phyloP scores from a whole-genome alignment of 805 yeast species.

The Cyberlindnera americana region DNA sequence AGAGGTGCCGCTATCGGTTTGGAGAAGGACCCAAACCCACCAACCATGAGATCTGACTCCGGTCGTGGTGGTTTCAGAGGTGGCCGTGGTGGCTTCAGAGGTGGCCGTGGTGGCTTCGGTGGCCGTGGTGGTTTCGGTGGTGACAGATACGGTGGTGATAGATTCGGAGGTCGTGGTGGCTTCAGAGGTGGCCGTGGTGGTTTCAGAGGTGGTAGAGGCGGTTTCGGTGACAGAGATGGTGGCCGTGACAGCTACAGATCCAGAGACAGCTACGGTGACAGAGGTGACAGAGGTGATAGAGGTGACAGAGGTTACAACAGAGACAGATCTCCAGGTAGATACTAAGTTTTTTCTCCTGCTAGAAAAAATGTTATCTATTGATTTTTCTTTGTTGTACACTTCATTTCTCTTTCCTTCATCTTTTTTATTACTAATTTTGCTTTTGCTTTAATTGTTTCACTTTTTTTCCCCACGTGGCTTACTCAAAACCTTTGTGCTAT shows the following conservation, averaged over 20 bases:
- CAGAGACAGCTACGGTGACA: conserved; percentile 37
- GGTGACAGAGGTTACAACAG: conserved; percentile 46
- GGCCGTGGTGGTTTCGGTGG: conserved; percentile 37
- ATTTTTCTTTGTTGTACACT: not conserved
- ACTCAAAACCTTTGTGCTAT: no score
- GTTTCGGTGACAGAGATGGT: conserved; percentile 46
- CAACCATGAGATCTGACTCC: conserved; percentile 46
- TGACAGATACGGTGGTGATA: no score
- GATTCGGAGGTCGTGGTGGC: conserved; percentile 28
- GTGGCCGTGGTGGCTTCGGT: conserved; percentile 39
- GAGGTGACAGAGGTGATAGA: conserved; percentile 37
- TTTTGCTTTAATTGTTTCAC: not conserved
- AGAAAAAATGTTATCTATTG: not conserved
- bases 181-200: conserved; percentile 45
- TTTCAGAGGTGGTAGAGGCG: conserved; percentile 25
- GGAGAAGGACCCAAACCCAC: conserved; percentile 69
- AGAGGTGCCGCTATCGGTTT: conserved; percentile 67
- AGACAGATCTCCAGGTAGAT: conserved; percentile 78
- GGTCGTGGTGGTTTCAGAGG: conserved; percentile 39
- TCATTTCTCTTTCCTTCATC: not conserved
- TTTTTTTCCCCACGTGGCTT: no score
- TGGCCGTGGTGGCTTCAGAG: conserved; percentile 35
- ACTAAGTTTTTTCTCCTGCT: conserved; percentile 31
- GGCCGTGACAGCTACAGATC: conserved; percentile 37
- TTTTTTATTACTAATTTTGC: not conserved